Base-by-base conservation (phyloP, 2,329 filamentous ascomycete species). In the Alternaria ethzedia region DNA sequence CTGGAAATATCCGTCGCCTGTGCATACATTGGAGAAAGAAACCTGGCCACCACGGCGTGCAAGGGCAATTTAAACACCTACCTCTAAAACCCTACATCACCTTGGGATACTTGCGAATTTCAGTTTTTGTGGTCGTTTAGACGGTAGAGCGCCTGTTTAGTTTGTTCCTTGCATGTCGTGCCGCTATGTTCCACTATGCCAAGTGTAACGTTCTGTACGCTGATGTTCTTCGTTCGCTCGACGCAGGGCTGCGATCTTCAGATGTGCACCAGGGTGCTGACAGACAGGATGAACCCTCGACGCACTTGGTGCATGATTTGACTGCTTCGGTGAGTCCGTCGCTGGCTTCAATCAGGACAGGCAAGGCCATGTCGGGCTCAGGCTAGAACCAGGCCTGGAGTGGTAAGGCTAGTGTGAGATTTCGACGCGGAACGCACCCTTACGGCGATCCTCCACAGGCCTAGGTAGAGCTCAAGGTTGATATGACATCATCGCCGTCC, bases 401-500 rank as follows among this genome's bases (percentile, higher is more conserved):
- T 45, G 52, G 61, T 47, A 67, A 64, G 67, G 52, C 36, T 30
- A 13, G 44, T 15, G 41, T 41, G 47, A 21, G 49, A 57, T 43
- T 51, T 45, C 20, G 49, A 52, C 61, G 43, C 61, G 46, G 45
- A 62, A 41, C 45, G 28, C 43, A 55, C 59, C 57, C 63, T 51
- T 63, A 66, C 28, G 64, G 54, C 66, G 70, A 73, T 71, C 70
- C 59, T 62, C 57, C 50, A 56, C 54, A 64, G 36, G n/a, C 36
- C 5, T 41, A 41, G 36, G 36, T 41, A 41, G 36, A 41, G n/a
- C 36, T 41, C 36, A 11, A 41, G 36, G 47, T 54, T 54, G 25
- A 50, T 50, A 71, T 77, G 74, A 77, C 72, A 71, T 78, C 75
- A 78, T 74, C 57, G 59, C 25, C 60, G 59, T 64, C 65, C 60